Conservation (phyloP, 2,329 filamentous ascomycete genomes). For the Claviceps maximensis region DNA sequence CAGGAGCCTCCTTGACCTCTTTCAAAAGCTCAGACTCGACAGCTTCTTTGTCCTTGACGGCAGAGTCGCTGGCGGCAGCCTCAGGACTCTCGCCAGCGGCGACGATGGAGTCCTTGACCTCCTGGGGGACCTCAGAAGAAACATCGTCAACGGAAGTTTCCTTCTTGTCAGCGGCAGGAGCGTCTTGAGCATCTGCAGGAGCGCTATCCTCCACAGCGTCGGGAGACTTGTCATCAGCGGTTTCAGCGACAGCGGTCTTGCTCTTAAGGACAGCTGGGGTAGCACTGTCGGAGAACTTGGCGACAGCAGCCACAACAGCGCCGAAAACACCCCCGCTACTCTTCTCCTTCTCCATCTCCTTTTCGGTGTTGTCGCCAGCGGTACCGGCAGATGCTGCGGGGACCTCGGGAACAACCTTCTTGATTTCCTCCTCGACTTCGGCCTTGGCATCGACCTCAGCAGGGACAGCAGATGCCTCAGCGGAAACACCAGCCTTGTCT, state of each 20-base stretch:
- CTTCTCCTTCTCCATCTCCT: slow-evolving; percentile 31
- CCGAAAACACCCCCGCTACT: slow-evolving; percentile 16
- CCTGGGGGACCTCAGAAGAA: slow-evolving; percentile 37
- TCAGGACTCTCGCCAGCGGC: slow-evolving; percentile 52
- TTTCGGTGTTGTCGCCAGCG: slow-evolving; percentile 37
- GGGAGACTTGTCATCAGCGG: slow-evolving; percentile 35
- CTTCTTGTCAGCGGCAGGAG: slow-evolving; percentile 29
- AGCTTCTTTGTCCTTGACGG: slow-evolving; percentile 61
- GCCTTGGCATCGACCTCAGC: slow-evolving; percentile 60
- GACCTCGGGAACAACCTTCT: slow-evolving; percentile 50
- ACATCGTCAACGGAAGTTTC: slow-evolving; percentile 29
- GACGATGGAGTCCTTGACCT: slow-evolving; percentile 44
- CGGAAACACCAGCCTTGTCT: slow-evolving; percentile 45
- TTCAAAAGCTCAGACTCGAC: slow-evolving; percentile 63
- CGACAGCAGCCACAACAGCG: slow-evolving; percentile 26
- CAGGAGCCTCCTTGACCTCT: slow-evolving; percentile 37
- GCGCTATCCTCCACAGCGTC: slow-evolving; percentile 39
- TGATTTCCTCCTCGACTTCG: slow-evolving; percentile 56
- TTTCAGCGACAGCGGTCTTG: slow-evolving; percentile 23
- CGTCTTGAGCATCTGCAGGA: slow-evolving; percentile 35
- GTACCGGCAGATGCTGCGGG: slow-evolving; percentile 44
- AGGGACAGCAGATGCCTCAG: slow-evolving; percentile 55
- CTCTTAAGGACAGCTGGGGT: slow-evolving; percentile 20
- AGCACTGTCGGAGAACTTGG: slow-evolving; percentile 19
- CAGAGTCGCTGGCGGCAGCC: slow-evolving; percentile 53